phyloP scores from a whole-genome alignment of 345 rosid genomes.

The Salix caprea region DNA sequence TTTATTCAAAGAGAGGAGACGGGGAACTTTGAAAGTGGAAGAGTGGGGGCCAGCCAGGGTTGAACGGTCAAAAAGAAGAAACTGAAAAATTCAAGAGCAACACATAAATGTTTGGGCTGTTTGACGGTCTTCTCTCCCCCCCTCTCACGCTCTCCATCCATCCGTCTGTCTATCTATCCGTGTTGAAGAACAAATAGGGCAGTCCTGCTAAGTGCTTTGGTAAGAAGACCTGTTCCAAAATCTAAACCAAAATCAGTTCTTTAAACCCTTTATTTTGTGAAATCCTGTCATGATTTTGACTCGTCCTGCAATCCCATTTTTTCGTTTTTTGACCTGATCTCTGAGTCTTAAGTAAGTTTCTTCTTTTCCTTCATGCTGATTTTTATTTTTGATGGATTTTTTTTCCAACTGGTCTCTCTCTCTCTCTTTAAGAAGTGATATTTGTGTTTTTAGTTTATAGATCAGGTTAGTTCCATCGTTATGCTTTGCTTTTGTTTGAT shows the following conservation, averaged over 20 bases:
- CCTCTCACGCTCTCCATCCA: background rate
- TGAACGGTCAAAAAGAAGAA: conserved; percentile 65
- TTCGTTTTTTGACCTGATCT: conserved; percentile 11
- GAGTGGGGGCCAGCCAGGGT: conserved; percentile 16
- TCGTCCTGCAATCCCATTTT: background rate
- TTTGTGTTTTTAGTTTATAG: background rate
- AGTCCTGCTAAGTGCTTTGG: background rate
- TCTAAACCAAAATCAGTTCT: background rate
- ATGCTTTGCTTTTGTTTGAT: background rate
- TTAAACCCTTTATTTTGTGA: background rate
- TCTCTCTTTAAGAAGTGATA: background rate
- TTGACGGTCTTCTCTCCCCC: conserved; percentile 19
- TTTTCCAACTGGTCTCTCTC: background rate
- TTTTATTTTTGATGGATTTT: background rate
- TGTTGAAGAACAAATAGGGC: conserved; percentile 5
- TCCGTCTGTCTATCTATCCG: background rate
- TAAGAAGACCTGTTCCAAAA: background rate
- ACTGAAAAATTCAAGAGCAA: conserved; percentile 5
- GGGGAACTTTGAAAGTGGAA: conserved; percentile 23
- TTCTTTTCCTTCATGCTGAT: background rate
- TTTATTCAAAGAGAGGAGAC: background rate
- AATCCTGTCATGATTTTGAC: conserved; percentile 19
- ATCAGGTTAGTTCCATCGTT: background rate
- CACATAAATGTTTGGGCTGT: conserved; percentile 37
- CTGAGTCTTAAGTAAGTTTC: conserved; percentile 10